Conservation (phyloP, 106 monocot species). For the Hemerocallis citrina region DNA sequence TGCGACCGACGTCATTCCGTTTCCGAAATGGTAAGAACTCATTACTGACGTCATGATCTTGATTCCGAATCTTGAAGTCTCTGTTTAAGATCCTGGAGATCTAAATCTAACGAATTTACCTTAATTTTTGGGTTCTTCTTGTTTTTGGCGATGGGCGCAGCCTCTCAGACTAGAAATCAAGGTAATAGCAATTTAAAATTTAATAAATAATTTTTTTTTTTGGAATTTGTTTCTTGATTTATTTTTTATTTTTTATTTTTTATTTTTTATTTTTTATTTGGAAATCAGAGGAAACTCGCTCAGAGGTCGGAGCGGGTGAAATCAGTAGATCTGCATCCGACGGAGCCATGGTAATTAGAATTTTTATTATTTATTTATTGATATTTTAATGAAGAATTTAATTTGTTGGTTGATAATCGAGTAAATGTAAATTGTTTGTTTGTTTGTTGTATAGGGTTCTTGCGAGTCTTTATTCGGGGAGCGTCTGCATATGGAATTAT, state of each 20-base stretch:
- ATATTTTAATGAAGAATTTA: neutral
- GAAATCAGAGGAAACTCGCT: slow-evolving; percentile 58
- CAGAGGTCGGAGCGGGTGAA: slow-evolving; percentile 74
- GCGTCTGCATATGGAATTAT: slow-evolving; percentile 88
- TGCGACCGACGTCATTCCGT: neutral
- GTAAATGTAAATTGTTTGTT: neutral
- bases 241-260: neutral
- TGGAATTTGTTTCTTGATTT: neutral
- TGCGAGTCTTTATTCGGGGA: slow-evolving; percentile 86
- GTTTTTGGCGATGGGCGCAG: slow-evolving; percentile 24
- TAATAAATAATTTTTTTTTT: neutral
- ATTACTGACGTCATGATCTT: neutral
- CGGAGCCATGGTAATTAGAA: slow-evolving; percentile 82
- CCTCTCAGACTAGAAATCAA: slow-evolving; percentile 83
- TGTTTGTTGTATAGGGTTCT: slow-evolving; percentile 63
- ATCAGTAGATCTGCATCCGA: slow-evolving; percentile 68
- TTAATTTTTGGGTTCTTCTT: slow-evolving; percentile 8
- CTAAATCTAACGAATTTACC: slow-evolving; percentile 1
- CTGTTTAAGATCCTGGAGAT: neutral
- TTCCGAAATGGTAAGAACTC: slow-evolving; percentile 11
- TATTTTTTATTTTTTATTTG: slow-evolving; percentile 1
- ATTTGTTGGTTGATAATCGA: neutral
- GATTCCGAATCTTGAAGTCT: neutral
- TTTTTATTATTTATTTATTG: neutral
- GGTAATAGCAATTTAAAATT: slow-evolving; percentile 29